Conservation (phyloP, 2,329 filamentous ascomycete species). For the Colletotrichum tofieldiae region DNA sequence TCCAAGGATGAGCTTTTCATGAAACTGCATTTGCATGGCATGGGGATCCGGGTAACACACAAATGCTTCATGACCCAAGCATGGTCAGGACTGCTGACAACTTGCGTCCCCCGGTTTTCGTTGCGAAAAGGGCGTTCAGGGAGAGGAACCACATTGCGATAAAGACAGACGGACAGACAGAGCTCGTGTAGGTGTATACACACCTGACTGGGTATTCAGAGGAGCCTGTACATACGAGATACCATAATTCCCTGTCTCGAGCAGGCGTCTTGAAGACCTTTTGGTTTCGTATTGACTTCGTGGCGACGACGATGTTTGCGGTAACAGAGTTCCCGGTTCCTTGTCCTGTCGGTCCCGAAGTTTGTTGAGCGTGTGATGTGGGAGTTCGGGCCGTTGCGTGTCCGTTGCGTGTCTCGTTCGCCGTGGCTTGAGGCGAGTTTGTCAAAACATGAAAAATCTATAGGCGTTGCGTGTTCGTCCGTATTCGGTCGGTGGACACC, state of each 20-base stretch:
- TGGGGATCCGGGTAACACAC: constrained; percentile 5
- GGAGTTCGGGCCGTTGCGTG: constrained; percentile 26
- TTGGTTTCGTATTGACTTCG: background rate
- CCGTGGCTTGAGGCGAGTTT: background rate
- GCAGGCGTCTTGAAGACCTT: constrained; percentile 33
- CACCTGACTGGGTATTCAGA: constrained; percentile 19
- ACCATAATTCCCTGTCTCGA: constrained; percentile 43
- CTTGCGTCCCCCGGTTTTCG: background rate
- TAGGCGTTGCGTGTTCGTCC: constrained; percentile 11
- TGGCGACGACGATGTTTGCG: constrained; percentile 1
- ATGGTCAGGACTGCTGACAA: constrained; percentile 6
- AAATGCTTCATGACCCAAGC: constrained; percentile 5
- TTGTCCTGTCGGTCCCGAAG: constrained; percentile 4
- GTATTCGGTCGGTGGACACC: constrained; percentile 1
- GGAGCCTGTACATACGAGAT: constrained; percentile 44
- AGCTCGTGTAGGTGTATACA: constrained; percentile 13
- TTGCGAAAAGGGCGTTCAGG: constrained; percentile 35
- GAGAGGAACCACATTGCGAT: constrained; percentile 2
- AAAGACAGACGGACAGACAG: background rate
- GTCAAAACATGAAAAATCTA: background rate
- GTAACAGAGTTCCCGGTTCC: background rate
- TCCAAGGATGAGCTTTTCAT: constrained; percentile 15
- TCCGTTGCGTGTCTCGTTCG: constrained; percentile 37
- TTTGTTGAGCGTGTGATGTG: background rate
- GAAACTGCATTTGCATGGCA: constrained; percentile 42